Base-by-base conservation (phyloP, 306 rosid genomes). In the Lablab purpureus region DNA sequence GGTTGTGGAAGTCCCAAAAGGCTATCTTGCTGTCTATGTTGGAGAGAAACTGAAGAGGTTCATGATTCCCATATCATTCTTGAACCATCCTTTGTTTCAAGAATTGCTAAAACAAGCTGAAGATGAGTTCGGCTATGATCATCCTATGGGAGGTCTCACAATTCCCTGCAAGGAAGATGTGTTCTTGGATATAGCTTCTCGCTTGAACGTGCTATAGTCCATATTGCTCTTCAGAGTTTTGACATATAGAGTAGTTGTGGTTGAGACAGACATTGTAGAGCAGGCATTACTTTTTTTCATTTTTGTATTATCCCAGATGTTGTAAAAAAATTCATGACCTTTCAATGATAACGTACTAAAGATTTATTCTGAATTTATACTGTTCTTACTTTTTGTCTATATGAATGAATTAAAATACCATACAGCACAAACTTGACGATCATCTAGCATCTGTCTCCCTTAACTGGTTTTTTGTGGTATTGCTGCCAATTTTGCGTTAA, bases 121-220 rank as follows among this genome's bases (percentile, higher is more conserved):
- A 15, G 67, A 60, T 2, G 67, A 60, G 67, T 60, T 60, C 13
- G 22, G 67, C 12, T 60, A 60, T 7, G 2, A 60, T 60, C 41
- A 60, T 60, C 67, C 41, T 30, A 60, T 30, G 67, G 43, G 67
- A 14, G 67, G 67, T 7, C 67, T 60, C 21, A 60, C 67, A 62
- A 30, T 62, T 62, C 43, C 22, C 22, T 17, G 23, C 43, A 62
- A 17, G 13, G 45, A 62, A 62, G 14, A 32, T 62, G 12, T 62
- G 45, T 62, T 62, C 14, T 8, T 30, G 32, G 14, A 32, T 17
- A 62, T 30, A 62, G 14, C 68, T 30, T 62, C 22, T 30, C 13
- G 68, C 22, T 32, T 62, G 45, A 62, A 30, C 6, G 1, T 15
- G 22, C 68, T 0, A 7, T 62, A 62, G 45, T 15, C 6, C 21